Percentiles rank a stretch among this genome's conserved stretches.
Evolutionary conservation across 306 rosid species (phyloP).

Genomic region (Quercus agrifolia): DNA sequence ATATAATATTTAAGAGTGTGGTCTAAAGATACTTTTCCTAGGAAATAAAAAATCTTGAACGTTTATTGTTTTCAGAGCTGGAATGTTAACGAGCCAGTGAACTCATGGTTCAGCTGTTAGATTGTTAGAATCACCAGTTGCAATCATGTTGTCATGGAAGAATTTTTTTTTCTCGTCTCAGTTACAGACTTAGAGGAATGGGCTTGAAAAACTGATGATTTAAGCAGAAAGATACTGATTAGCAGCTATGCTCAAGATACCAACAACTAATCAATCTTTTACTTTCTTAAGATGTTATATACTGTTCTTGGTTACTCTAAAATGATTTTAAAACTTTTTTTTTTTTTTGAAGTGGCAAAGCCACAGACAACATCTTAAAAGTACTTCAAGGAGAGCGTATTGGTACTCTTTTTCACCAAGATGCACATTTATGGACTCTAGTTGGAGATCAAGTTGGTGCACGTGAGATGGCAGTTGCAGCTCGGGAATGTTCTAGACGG

Average conservation of each 20-base stretch:
- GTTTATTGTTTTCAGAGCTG: not conserved
- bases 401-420: conserved; percentile 85
- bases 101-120: not conserved
- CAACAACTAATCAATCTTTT: not conserved
- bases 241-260: not conserved
- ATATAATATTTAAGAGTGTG: not conserved
- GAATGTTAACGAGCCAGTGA: not conserved
- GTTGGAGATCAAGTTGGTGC: conserved; percentile 57
- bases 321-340: not conserved
- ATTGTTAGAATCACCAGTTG: not conserved
- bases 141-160: not conserved
- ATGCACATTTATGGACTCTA: conserved; percentile 71
- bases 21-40: not conserved
- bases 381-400: conserved; percentile 77
- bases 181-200: not conserved
- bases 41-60: not conserved
- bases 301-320: conserved; percentile 19
- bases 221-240: not conserved
- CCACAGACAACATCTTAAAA: conserved; percentile 63
- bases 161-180: not conserved
- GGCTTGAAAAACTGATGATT: not conserved
- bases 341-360: conserved; percentile 55
- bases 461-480: conserved; percentile 77
- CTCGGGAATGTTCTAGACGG: conserved; percentile 60
- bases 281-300: not conserved